Percentiles rank a stretch among this genome's conserved stretches.
Conservation (phyloP, 768 basidiomycete genomes). For the Solioccasus polychromus region DNA sequence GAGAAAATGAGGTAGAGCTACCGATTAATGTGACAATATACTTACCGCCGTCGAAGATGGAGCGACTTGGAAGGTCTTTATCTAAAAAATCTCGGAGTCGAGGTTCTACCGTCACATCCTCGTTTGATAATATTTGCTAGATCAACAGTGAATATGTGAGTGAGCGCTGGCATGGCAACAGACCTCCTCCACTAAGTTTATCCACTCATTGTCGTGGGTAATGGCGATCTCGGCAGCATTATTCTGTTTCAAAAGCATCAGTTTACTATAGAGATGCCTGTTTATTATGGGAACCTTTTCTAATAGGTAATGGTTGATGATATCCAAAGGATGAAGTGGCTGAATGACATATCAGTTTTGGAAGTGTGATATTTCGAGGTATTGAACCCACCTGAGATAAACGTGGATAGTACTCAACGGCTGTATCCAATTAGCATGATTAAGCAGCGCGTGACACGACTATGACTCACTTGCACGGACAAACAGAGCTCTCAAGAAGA, state of each 20-base stretch:
- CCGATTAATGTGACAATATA: too few relatives aligned
- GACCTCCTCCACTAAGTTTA: constrained; percentile 4
- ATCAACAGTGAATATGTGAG: not conserved
- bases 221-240: not conserved
- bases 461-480: not conserved
- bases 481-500: not conserved
- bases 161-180: not conserved
- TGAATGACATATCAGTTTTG: not conserved
- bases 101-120: not conserved
- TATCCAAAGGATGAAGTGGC: constrained; percentile 6
- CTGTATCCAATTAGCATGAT: not conserved
- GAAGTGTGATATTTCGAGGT: too few relatives aligned
- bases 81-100: too few relatives aligned
- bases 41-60: too few relatives aligned
- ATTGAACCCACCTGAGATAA: constrained; percentile 1
- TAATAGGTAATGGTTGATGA: constrained; percentile 7
- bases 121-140: not conserved
- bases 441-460: not conserved
- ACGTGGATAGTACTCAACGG: not conserved
- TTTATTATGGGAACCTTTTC: constrained; percentile 1
- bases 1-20: too few relatives aligned
- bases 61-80: too few relatives aligned
- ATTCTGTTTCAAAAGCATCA: not conserved
- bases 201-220: constrained; percentile 11
- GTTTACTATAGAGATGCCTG: not conserved